phyloP scores from a whole-genome alignment of 768 basidiomycete species.

The Naganishia onofrii region DNA sequence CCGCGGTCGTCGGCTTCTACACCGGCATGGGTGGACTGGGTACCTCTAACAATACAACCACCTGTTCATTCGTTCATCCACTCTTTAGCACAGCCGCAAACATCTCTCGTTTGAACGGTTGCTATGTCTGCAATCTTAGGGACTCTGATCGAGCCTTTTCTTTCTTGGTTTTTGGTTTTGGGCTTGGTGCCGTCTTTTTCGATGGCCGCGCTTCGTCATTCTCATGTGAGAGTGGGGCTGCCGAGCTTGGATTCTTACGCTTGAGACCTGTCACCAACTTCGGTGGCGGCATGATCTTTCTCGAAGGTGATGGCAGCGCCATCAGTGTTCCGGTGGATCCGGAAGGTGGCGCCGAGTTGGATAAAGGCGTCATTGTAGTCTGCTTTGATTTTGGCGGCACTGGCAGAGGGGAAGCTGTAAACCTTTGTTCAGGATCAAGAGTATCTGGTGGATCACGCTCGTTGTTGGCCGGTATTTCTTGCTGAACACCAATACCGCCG shows the following conservation, averaged over 20 bases:
- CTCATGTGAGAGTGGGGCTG: neutral
- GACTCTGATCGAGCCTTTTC: constrained; percentile 9
- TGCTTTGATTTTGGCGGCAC: constrained; percentile 2
- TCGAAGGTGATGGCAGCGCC: constrained; percentile 12
- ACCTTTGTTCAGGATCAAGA: neutral
- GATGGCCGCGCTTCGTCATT: constrained; percentile 13
- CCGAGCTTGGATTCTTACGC: constrained; percentile 7
- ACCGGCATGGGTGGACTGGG: too few species aligned
- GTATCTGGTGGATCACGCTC: neutral
- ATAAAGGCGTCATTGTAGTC: neutral
- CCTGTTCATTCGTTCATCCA: neutral
- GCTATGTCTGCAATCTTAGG: neutral
- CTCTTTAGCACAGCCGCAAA: neutral
- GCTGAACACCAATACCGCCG: neutral
- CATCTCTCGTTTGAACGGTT: neutral
- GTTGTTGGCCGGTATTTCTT: neutral
- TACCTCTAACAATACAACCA: too few species aligned
- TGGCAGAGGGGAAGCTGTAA: constrained; percentile 2
- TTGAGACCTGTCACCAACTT: constrained; percentile 5
- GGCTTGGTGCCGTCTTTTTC: constrained; percentile 20
- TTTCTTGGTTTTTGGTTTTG: neutral
- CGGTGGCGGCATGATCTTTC: constrained; percentile 14
- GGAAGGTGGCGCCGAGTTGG: constrained; percentile 7
- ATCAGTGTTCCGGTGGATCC: neutral
- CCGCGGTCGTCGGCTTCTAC: too few species aligned